Base-by-base conservation (phyloP, 1,284 basidiomycete genomes). In the Cutaneotrichosporon curvatum region DNA sequence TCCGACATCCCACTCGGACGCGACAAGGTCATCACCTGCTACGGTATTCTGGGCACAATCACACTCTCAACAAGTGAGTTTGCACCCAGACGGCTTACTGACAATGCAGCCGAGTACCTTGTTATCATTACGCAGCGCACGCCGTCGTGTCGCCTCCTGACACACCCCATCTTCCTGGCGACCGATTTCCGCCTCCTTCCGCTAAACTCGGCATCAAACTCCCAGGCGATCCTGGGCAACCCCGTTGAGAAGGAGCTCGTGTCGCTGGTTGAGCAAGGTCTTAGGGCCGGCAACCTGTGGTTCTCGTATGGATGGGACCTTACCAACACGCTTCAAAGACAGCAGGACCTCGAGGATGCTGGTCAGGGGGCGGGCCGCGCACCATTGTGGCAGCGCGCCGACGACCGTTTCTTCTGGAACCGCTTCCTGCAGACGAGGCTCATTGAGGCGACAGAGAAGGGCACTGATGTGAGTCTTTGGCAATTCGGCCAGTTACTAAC, bases 331-430 rank as follows among this genome's bases (percentile, higher is more conserved):
- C 71, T 97, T 57, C 92, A 98, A 76, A 78, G 80, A 40, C 92
- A 97, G 70, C 80, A 77, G 70, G 76, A 52, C 71, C 73, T 35
- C 70, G 48, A 82, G 75, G 65, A 76, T 80, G 21, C 75, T 84
- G 55, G 91, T 81, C 84, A 56, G 57, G 83, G 87, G 67, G 77
- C 79, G 62, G 53, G 31, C 5, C 40, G 50, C 10, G 45, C 41
- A 14, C 68, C 68, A 2, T 53, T 54, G 16, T 57, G 50, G 57
- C 59, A 62, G 36, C 62, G 91, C 80, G 84, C 85, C 25, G 94
- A 98, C 61, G 89, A 95, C 62, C 80, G 94, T 55, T 98, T 98
- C 75, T 98, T 97, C 74, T 98, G 94, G 94, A 98, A 98, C 73
- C 86, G 83, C 79, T 87, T 73, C 55, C 73, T 77, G 30, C 57